Evolutionary conservation across 2,329 filamentous ascomycete species (phyloP), one percentile per base, ranked within the genome.

Genomic region (Xylaria sp.): DNA sequence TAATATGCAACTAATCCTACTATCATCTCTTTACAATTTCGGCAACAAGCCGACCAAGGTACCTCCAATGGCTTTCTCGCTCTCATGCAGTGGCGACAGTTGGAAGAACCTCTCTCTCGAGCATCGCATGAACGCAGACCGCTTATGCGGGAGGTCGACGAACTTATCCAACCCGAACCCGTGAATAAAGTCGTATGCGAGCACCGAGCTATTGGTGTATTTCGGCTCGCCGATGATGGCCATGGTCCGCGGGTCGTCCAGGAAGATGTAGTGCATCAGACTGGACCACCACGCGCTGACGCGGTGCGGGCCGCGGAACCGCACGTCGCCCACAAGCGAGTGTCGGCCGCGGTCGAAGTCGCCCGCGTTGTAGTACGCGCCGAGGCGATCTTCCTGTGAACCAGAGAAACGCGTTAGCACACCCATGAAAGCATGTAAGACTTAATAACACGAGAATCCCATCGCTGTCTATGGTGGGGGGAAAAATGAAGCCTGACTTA

Each of bases 161-260:
- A 92, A 88, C 80, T 92, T 92, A 74, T 92, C 89, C 46, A 94
- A 83, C 7, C 89, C 88, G 74, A 94, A 90, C 1, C 92, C 92
- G 74, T 93, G 90, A 60, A 90, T 88, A 63, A 92, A 87, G 74
- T 94, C 92, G 78, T 94, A 94, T 70, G 89, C 88, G 67, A 94
- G 83, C 15, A 94, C 89, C 0, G 89, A 91, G 34, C 84, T 86
- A 75, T 91, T 92, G 4, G 89, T 91, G 67, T 87, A 89, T 78
- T 91, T 91, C 41, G 92, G 92, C 82, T 95, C 92, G 69, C 90
- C 90, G 8, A 90, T 86, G 9, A 89, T 85, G 69, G 81, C 81
- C 77, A 78, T 82, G 2, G 88, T 90, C 64, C 88, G 85, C 65
- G 86, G 84, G 72, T 90, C 88, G 73, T 90, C 88, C 41, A 90